Evolutionary conservation across 805 yeast species (phyloP), one percentile per base, ranked within the genome.

Genomic region (Nakazawaea pomicola): DNA sequence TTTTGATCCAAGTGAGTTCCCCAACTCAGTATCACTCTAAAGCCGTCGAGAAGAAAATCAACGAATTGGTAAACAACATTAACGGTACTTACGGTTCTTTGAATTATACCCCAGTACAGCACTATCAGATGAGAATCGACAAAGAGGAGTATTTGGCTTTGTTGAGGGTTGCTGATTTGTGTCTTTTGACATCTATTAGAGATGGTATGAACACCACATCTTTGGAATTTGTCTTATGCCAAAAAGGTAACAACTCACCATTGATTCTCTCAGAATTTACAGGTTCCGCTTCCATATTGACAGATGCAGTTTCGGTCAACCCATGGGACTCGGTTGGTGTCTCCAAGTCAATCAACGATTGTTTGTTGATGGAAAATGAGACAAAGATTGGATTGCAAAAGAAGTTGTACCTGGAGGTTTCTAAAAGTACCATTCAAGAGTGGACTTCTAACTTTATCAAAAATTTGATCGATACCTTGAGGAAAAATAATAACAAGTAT

Each of bases 321-420:
- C 99, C 99, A 6, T 93, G 97, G 96, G 98, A 93, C 63, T 73
- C 95, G 0, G 91, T 87, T 19, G 95, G 95, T 2, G 91, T 91
- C 28, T 91, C 99, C 1, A 83, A 78, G 52, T 74, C 89, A 6
- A 83, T 95, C 42, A 70, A 89, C 57, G 78, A 76, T 38, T 74
- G 89, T 37, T 70, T 93, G 16, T 51, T 59, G 17, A 70, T 85
- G 77, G 52, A 77, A 1, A 59, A 60, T 3, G 72, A 64, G 7
- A 68, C 69, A 10, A 76, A 74, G 47, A 48, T 52, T 3, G 55
- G 52, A 4, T 59, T 78, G 35, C 83, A 83, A 53, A 51, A 57
- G 10, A 72, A 70, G 40, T 60, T 89, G 36, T 85, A 79, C 60
- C 53, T 73, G 11, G 72, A 78, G 38, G 95, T 90, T 1, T 72